Percentiles rank a stretch among this genome's conserved stretches.
phyloP scores from a whole-genome alignment of 768 basidiomycete species.

The Lenzites betulinus region DNA sequence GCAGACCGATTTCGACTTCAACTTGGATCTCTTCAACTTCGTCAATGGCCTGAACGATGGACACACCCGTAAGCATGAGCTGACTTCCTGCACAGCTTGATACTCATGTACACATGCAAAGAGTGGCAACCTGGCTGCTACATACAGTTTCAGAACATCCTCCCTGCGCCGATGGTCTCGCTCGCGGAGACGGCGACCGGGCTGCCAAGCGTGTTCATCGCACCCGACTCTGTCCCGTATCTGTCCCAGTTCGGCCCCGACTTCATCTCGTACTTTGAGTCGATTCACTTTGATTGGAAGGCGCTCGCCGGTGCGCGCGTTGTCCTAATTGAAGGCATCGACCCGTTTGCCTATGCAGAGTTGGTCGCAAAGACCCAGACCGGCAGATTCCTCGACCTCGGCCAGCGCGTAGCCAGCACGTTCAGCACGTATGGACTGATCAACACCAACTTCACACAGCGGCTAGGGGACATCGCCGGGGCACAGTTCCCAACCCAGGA shows the following conservation, averaged over 20 bases:
- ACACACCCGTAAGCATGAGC: slow-evolving; percentile 54
- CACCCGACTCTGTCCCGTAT: slow-evolving; percentile 56
- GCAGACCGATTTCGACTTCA: slow-evolving; percentile 70
- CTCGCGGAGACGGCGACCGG: slow-evolving; percentile 49
- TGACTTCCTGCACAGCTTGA: too few relatives aligned
- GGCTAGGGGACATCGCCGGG: slow-evolving; percentile 58
- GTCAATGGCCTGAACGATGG: slow-evolving; percentile 62
- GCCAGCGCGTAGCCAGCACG: slow-evolving; percentile 62
- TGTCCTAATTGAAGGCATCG: slow-evolving; percentile 52
- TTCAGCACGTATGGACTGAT: slow-evolving; percentile 55
- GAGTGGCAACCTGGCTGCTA: slow-evolving; percentile 63
- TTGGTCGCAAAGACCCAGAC: slow-evolving; percentile 56
- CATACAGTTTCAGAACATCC: slow-evolving; percentile 44
- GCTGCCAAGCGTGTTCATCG: slow-evolving; percentile 48
- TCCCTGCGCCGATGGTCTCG: slow-evolving; percentile 57
- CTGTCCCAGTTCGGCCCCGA: slow-evolving; percentile 45
- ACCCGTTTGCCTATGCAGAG: slow-evolving; percentile 58
- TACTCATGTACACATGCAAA: too few relatives aligned
- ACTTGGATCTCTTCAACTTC: slow-evolving; percentile 55
- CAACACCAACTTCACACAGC: slow-evolving; percentile 51
- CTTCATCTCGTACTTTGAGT: slow-evolving; percentile 49
- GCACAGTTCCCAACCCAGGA: slow-evolving; percentile 50
- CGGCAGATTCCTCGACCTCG: slow-evolving; percentile 65
- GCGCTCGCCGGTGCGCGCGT: slow-evolving; percentile 63
- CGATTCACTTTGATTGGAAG: slow-evolving; percentile 55